Conservation (phyloP, 306 rosid species). For the Styphnolobium japonicum region DNA sequence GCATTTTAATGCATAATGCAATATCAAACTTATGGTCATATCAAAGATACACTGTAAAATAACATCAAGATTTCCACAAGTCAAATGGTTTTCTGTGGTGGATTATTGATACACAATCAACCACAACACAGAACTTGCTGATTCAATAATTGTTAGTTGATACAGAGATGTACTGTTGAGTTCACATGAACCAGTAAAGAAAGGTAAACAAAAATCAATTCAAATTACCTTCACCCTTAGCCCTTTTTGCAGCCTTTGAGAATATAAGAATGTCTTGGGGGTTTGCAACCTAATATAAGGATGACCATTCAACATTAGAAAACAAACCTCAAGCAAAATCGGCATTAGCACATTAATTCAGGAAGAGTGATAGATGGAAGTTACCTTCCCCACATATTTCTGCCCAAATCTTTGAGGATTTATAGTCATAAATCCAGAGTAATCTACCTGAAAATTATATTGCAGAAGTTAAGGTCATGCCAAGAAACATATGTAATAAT, state of each 20-base stretch:
- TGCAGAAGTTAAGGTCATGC: constrained; percentile 1
- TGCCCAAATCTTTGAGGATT: constrained; percentile 99
- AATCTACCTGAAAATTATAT: constrained; percentile 78
- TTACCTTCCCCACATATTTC: constrained; percentile 99
- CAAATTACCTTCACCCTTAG: constrained; percentile 61
- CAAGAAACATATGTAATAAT: constrained; percentile 18
- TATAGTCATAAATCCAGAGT: constrained; percentile 97
- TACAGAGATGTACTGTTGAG: neutral
- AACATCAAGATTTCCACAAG: neutral
- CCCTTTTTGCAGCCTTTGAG: constrained; percentile 82
- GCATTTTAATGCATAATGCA: no score
- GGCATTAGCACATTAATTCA: constrained; percentile 24
- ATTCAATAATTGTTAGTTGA: neutral
- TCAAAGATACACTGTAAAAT: neutral
- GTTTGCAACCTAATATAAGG: constrained; percentile 77
- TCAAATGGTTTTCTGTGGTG: neutral
- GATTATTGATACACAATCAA: neutral
- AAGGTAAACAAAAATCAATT: constrained; percentile 17
- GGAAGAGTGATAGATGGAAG: constrained; percentile 27
- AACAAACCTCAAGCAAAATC: constrained; percentile 28
- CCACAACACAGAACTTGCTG: neutral
- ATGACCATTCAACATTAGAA: constrained; percentile 25
- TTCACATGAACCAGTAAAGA: constrained; percentile 10
- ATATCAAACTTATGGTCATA: neutral
- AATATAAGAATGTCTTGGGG: constrained; percentile 98